Base-by-base conservation (phyloP, 352 stramenopile species). In the Phytophthora lateralis region DNA sequence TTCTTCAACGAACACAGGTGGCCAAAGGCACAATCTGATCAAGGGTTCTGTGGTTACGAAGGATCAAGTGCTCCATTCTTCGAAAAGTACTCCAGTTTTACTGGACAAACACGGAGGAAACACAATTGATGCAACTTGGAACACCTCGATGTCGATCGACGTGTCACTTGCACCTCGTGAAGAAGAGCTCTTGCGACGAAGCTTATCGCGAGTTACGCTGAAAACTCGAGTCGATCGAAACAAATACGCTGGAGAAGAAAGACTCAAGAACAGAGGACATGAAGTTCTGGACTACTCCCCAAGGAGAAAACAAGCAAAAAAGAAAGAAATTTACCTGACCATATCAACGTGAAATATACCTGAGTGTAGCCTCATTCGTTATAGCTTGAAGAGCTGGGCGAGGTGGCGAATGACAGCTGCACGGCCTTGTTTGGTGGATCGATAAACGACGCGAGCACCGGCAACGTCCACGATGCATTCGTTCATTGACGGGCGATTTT, bases 151-250 rank as follows among this genome's bases (percentile, higher is more conserved):
- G 27, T 60, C 45, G 24, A 42, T 35, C 18, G 53, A 60, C n/a
- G 34, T 12, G 18, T 30, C 45, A 12, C 38, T 71, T 20, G 58
- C 58, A 21, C 42, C 66, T 41, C 66, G 55, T 12, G 80, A 89
- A 24, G 66, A 76, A 37, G 72, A 86, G 14, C 71, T 88, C 18
- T 45, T 90, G 37, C 66, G 78, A n/a, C 69, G 82, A 54, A 90
- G 80, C 55, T 45, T 90, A 30, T 88, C 80, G 4, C 59, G 66
- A 55, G 78, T 89, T 37, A 82, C 77, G 11, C 50, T 91, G 11
- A 85, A 85, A 42, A 62, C 71, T 44, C 76, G 79, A 0, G 72
- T 88, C 44, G 54, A 80, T 47, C 50, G 55, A 14, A 84, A 80
- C 44, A 85, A 75, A 50, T 26, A 29, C n/a, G 50, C 41, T 29